phyloP scores from a whole-genome alignment of 2,329 filamentous ascomycete genomes.

The Trichoderma guizhouense region DNA sequence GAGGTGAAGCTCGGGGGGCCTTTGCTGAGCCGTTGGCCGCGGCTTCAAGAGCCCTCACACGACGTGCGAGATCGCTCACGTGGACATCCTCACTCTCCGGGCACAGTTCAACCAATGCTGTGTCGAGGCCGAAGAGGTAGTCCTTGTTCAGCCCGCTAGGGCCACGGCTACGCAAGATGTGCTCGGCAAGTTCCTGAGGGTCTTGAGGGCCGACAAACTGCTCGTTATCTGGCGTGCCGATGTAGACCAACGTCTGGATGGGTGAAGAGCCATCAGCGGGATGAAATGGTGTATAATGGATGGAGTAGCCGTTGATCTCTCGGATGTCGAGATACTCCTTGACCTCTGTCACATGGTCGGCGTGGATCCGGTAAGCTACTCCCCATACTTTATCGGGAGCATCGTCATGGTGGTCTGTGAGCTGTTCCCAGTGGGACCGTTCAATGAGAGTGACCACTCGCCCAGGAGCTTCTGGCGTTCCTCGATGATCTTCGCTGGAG shows the following conservation, averaged over 20 bases:
- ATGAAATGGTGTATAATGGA: conserved; percentile 85
- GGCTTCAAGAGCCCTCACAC: conserved; percentile 60
- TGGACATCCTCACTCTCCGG: conserved; percentile 78
- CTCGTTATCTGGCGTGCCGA: conserved; percentile 87
- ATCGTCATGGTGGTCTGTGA: conserved; percentile 64
- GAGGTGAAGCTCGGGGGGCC: conserved; percentile 17
- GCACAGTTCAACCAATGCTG: conserved; percentile 68
- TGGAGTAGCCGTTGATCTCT: conserved; percentile 95
- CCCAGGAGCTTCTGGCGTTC: conserved; percentile 81
- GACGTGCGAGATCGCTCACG: conserved; percentile 73
- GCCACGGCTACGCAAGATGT: conserved; percentile 73
- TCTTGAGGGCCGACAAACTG: conserved; percentile 88
- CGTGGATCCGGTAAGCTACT: conserved; percentile 80
- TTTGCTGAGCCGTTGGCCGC: conserved; percentile 18
- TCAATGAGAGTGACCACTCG: conserved; percentile 92
- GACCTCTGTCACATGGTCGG: conserved; percentile 72
- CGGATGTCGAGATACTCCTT: conserved; percentile 89
- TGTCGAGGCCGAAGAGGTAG: conserved; percentile 79
- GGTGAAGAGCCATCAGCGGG: conserved; percentile 36
- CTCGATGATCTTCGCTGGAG: conserved; percentile 84
- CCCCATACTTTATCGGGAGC: conserved; percentile 77
- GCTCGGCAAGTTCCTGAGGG: conserved; percentile 70
- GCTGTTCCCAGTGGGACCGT: conserved; percentile 73
- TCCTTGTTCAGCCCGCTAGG: conserved; percentile 88
- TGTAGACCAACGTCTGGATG: conserved; percentile 74